Evolutionary conservation across 305 asterid species (phyloP), one percentile per base, ranked within the genome.

Genomic region (Rubia tinctorum): DNA sequence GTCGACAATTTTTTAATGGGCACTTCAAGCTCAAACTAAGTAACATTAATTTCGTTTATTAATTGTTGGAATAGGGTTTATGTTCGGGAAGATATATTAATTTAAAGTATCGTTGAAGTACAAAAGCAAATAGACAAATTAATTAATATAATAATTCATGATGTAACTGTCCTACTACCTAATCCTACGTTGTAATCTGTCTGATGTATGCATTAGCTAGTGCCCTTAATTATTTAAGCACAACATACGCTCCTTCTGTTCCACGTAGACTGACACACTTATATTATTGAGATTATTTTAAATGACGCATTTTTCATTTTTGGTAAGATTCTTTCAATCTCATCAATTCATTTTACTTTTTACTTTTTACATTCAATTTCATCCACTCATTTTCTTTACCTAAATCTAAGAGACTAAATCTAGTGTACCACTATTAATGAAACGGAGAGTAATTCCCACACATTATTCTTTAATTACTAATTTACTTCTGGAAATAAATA

Each of bases 131-230:
- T 68, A 20, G 60, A 68, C 60, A 53, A 53, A 53, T 18, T 53
- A 45, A 43, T 4, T 20, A 22, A 20, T 8, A 8, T 53, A 53
- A 3, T 66, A 20, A 63, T 9, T 63, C 45, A 34, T 66, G 71
- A 66, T 42, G 27, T 68, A 45, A 47, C 53, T 55, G 56, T 45
- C 20, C 30, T 1, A 43, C 11, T 44, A 68, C 59, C 72, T 68
- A 68, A 68, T 25, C 42, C 53, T n/a, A 25, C 34, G 72, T 68
- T 68, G 56, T 68, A 47, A 45, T 66, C 70, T 66, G 30, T 39
- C 1, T 68, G 72, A 22, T 68, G 0, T 11, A 47, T 14, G 59
- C 59, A 53, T 53, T 53, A 53, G 59, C 59, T 44, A 68, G 53
- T 68, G 20, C 72, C 42, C 70, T 40, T 40, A 37, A 10, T 44